Base-by-base conservation (phyloP, 1,284 basidiomycete genomes). In the Lignosus rhinocerotis region DNA sequence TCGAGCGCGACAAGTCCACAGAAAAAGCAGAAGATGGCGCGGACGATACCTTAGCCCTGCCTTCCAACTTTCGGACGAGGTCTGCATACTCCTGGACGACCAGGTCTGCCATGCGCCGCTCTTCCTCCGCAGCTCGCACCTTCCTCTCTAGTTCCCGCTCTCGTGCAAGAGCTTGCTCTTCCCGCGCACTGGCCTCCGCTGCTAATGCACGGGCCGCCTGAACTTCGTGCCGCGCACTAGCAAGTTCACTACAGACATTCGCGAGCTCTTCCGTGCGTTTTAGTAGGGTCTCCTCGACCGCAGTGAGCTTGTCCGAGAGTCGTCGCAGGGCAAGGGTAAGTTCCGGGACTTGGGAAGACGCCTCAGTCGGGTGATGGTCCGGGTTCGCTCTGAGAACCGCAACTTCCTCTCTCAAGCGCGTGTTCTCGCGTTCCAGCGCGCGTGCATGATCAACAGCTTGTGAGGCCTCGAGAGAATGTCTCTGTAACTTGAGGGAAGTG, bases 41-140 rank as follows among this genome's bases (percentile, higher is more conserved):
- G 1, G 67, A 58, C 0, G 66, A 54, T 7, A 60, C 33, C 56
- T 66, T 73, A 39, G 71, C 67, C 58, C 80, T 74, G 25, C 80
- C 79, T 64, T 85, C 82, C 36, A 90, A 75, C 0, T 74, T 77
- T 33, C 87, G 78, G 11, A 90, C 88, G 10, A 91, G 79, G 58
- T 81, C 81, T 0, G 88, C 88, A 54, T 90, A 91, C 63, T 90
- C 87, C 50, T 80, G 76, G 16, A 90, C 78, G 2, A 83, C 85
- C 33, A 82, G 69, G 60, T 90, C 87, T 25, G 80, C 76, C 78
- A 90, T 82, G 61, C 75, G 80, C 31, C 77, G 73, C 59, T 86
- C 80, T 63, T 88, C 84, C 58, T 88, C 81, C 6, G 78, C 76
- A 19, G 72, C 72, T 45, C 73, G 75, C 8, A 80, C 66, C 60